Base-by-base conservation (phyloP, 2,329 filamentous ascomycete species). In the Tolypocladium album region DNA sequence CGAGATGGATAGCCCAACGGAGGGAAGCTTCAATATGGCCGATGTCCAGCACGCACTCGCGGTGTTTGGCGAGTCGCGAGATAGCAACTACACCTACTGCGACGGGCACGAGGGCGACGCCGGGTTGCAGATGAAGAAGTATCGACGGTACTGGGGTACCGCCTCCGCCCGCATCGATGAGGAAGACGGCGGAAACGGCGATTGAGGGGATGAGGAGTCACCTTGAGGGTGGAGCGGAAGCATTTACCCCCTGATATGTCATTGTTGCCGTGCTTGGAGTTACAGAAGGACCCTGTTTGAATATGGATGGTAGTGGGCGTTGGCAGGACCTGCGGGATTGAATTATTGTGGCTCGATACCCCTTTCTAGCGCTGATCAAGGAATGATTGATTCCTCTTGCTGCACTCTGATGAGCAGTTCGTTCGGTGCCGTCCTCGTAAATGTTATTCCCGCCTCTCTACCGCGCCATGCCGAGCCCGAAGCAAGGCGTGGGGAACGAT, bases 131-230 rank as follows among this genome's bases (percentile, higher is more conserved):
- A 70, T 76, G 61, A 72, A 73, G 62, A 66, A 67, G 36, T 71
- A 73, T 60, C 67, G 71, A 58, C 65, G 72, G 45, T 69, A 72
- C 47, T 69, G 69, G 65, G 69, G 70, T 40, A 69, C 72, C 55
- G 65, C 72, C 39, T 69, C 69, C 15, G 69, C 69, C 47, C 67
- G 71, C 36, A 75, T 75, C 58, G 72, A 75, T 50, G 74, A 75
- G 63, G 74, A 76, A 60, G 72, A 71, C 45, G 64, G 68, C 50
- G 66, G 61, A 11, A 62, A 66, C 22, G 62, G 64, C 58, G 65
- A 68, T 27, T 65, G 65, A 59, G 64, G 59, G 34, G 50, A 22
- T 24, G 47, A 42, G 27, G 58, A 58, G 43, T 53, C 55, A 50
- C n/a, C 55, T 31, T 58, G n/a, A 40, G 11, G 39, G 57, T 6